These are phyloP conservation scores for Monilinia aucupariae DNA, from an alignment of 2,329 filamentous ascomycete genomes.

Conservation along the genomic window DNA sequence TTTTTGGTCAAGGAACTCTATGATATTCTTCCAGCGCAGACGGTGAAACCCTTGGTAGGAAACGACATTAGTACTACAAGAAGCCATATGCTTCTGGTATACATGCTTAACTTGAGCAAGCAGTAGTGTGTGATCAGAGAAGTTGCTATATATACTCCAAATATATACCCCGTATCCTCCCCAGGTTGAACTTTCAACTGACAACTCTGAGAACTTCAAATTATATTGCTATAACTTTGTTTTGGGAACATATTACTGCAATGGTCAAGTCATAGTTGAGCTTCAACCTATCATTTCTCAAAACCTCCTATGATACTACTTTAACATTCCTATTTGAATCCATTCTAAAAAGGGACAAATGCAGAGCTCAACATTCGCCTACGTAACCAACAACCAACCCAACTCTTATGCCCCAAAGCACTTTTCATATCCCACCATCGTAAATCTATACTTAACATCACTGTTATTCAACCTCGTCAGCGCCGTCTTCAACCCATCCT, in stretches of 20 bases:
- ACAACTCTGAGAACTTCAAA: background rate
- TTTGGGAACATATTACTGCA: too few relatives aligned
- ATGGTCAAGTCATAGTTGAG: too few relatives aligned
- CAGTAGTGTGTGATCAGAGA: too few relatives aligned
- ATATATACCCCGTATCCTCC: background rate
- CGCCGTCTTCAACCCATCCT: constrained; percentile 61
- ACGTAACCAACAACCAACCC: background rate
- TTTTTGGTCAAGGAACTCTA: too few relatives aligned
- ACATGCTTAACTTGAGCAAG: background rate
- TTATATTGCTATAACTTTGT: background rate
- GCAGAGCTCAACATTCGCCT: background rate
- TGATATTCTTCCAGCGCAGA: too few relatives aligned
- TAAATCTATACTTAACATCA: constrained; percentile 69
- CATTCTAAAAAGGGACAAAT: too few relatives aligned
- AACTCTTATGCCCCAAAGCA: constrained; percentile 43
- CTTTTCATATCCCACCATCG: constrained; percentile 63
- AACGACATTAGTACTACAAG: too few relatives aligned
- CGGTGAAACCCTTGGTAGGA: too few relatives aligned
- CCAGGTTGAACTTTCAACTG: background rate
- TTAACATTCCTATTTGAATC: background rate
- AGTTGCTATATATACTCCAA: too few relatives aligned
- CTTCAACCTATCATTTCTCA: background rate
- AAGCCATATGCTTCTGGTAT: too few relatives aligned
- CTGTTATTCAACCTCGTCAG: constrained; percentile 65
- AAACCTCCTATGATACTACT: background rate